Percentiles rank a stretch among this genome's conserved stretches.
Evolutionary conservation across 495 filamentous ascomycete genomes (phyloP).

Genomic region (Penicillium psychrofluorescens): DNA sequence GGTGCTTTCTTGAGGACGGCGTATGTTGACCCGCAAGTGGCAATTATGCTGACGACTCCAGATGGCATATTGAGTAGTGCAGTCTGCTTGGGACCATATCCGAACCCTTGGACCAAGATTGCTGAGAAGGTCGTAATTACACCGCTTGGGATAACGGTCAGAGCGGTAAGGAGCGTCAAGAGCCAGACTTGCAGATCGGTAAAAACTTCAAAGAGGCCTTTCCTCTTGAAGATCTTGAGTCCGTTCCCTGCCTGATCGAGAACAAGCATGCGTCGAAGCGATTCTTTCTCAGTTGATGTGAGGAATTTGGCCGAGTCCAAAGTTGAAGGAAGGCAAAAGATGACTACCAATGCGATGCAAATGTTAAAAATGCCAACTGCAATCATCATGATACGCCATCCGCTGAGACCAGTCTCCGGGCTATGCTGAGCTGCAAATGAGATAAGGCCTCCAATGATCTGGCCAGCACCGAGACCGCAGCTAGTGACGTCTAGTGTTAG

Average conservation of each 20-base stretch:
- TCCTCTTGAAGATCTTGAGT: no score
- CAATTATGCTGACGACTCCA: constrained; percentile 50
- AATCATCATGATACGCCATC: constrained; percentile 62
- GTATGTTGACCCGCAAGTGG: constrained; percentile 47
- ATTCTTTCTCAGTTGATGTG: no score
- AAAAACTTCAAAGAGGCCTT: no score
- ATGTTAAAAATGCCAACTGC: constrained; percentile 54
- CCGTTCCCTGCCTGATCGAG: no score
- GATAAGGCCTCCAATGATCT: constrained; percentile 53
- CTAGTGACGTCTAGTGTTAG: no score
- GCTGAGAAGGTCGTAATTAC: constrained; percentile 57
- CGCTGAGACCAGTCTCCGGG: constrained; percentile 25
- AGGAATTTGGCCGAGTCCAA: no score
- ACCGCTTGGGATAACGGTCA: constrained; percentile 50
- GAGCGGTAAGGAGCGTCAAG: constrained; percentile 1
- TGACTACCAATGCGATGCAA: constrained; percentile 41
- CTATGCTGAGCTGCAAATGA: constrained; percentile 46
- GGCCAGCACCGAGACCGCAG: constrained; percentile 44
- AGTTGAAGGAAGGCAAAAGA: constrained; percentile 32
- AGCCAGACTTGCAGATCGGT: neutral
- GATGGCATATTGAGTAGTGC: constrained; percentile 61
- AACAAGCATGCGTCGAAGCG: no score
- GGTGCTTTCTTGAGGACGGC: constrained; percentile 35
- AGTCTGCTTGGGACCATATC: constrained; percentile 42
- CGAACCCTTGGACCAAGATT: constrained; percentile 50